Evolutionary conservation across 805 yeast species (phyloP).

Genomic region (Pichia nakasei): DNA sequence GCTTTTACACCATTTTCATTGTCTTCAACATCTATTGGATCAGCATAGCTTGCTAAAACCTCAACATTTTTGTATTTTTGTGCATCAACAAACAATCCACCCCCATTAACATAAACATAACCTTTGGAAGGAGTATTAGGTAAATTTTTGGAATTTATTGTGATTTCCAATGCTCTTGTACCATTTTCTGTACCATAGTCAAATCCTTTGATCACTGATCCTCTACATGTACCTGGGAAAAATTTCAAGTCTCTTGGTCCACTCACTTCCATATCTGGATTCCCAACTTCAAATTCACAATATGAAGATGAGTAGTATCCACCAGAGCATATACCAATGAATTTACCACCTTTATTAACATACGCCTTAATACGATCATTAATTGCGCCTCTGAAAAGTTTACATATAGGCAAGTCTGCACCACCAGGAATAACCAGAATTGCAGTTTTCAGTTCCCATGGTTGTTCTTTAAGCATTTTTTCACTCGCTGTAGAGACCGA

Average conservation of each 20-base stretch:
- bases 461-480: constrained; percentile 58
- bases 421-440: constrained; percentile 92
- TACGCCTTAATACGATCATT: constrained; percentile 51
- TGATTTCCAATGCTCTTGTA: constrained; percentile 48
- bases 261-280: constrained; percentile 62
- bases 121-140: constrained; percentile 22
- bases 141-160: constrained; percentile 29
- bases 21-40: constrained; percentile 42
- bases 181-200: constrained; percentile 71
- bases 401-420: constrained; percentile 84
- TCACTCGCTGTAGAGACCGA: constrained; percentile 72
- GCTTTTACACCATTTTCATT: constrained; percentile 34
- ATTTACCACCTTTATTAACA: constrained; percentile 73
- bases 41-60: constrained; percentile 62
- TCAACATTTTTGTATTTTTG: constrained; percentile 50
- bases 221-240: constrained; percentile 77
- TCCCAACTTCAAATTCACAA: constrained; percentile 79
- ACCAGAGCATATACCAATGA: constrained; percentile 91
- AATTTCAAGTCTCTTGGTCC: constrained; percentile 79
- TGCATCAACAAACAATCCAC: constrained; percentile 77
- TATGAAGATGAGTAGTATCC: constrained; percentile 72
- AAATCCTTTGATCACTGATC: constrained; percentile 77
- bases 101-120: constrained; percentile 73
- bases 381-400: constrained; percentile 61
- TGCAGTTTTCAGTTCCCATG: constrained; percentile 80